Evolutionary conservation across 108 stramenopile genomes (phyloP).

Genomic region (Skeletonema potamos): DNA sequence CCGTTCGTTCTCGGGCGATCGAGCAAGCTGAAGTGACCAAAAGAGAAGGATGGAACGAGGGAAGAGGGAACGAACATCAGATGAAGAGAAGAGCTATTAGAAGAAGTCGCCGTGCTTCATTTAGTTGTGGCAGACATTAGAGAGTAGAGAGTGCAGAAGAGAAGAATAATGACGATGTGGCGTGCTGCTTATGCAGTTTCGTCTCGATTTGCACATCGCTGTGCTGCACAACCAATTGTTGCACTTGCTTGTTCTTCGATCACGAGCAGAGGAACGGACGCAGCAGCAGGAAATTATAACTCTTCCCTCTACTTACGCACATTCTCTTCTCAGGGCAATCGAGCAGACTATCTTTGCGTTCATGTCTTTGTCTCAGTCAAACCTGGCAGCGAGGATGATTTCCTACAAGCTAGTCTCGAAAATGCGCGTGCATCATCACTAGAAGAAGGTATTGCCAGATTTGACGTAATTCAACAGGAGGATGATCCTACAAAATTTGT

Average conservation of each 20-base stretch:
- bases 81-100: too few relatives aligned
- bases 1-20: too few relatives aligned
- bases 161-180: not conserved
- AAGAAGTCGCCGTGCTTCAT: too few relatives aligned
- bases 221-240: not conserved
- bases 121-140: too few relatives aligned
- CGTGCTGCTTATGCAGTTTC: not conserved
- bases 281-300: not conserved
- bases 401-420: conserved; percentile 40
- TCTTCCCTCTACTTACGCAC: not conserved
- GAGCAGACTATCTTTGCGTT: conserved; percentile 32
- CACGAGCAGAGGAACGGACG: not conserved
- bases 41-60: too few relatives aligned
- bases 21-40: too few relatives aligned
- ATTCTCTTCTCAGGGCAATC: conserved; percentile 6
- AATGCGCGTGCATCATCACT: conserved; percentile 47
- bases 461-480: conserved; percentile 54
- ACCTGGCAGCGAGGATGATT: conserved; percentile 45
- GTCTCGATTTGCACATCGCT: not conserved
- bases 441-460: conserved; percentile 52
- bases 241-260: not conserved
- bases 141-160: not conserved
- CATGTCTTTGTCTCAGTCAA: conserved; percentile 53
- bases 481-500: conserved; percentile 53
- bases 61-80: too few relatives aligned